Base-by-base conservation (phyloP, 225 moss, liverwort and hornwort genomes). In the Bryum argenteum region DNA sequence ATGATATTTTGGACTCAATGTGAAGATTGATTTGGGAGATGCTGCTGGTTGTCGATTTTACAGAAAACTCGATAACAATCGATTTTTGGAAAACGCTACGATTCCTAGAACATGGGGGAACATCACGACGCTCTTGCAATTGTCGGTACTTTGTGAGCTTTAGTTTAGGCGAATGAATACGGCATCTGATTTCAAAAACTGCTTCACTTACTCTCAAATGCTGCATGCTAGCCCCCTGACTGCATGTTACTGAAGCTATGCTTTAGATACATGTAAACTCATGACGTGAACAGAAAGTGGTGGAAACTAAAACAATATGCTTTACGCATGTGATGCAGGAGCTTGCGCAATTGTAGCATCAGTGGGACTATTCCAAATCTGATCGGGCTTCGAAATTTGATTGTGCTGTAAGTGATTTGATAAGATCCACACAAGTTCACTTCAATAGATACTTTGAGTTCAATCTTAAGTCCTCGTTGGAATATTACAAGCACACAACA, bases 61-160 rank as follows among this genome's bases (percentile, higher is more conserved):
- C 82, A 83, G 82, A 47, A 90, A 92, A 76, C 78, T 92, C 48
- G 92, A 92, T 47, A 92, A 92, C 69, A 92, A 90, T 61, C 80
- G 19, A 28, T 90, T 89, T 40, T 69, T 66, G 33, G 56, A 44
- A 23, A 68, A 71, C 61, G 47, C 84, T 33, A 76, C 63, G 19
- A 71, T 93, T 42, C 92, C 90, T 10, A 0, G 23, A 17, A 16
- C 37, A 17, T 93, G 88, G 70, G 53, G 59, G 14, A 63, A 53
- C 23, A 90, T 87, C 55, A 52, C 83, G 42, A 74, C 73, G 8
- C 78, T 93, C 44, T 58, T 75, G 56, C 89, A 90, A 72, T 80
- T 93, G 83, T 79, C 58, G 57, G 70, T 71, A 63, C 39, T 64
- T 40, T 70, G 40, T 24, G 57, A 63, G 18, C 57, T 70, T 16